Evolutionary conservation across 2,329 filamentous ascomycete genomes (phyloP).

Genomic region (Tolypocladium nubicola): DNA sequence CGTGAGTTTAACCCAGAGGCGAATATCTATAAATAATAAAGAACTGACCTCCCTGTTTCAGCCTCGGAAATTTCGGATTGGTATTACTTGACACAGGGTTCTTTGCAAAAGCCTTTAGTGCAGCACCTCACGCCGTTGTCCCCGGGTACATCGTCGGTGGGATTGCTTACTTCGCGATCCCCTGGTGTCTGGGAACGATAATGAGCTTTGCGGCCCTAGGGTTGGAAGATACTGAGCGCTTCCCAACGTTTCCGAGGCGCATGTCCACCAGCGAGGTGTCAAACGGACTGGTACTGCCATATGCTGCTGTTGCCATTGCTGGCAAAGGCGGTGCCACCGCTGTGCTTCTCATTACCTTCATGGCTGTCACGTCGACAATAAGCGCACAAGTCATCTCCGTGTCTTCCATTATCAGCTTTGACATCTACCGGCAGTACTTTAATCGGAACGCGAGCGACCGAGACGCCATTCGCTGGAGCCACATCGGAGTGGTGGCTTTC

Average conservation of each 20-base stretch:
- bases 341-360: slow-evolving; percentile 60
- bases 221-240: slow-evolving; percentile 34
- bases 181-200: slow-evolving; percentile 40
- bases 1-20: too few species aligned
- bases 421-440: slow-evolving; percentile 41
- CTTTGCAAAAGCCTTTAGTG: slow-evolving; percentile 42
- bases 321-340: slow-evolving; percentile 61
- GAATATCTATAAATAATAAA: too few species aligned
- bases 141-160: slow-evolving; percentile 34
- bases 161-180: slow-evolving; percentile 42
- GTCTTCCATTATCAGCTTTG: slow-evolving; percentile 42
- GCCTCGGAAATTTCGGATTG: slow-evolving; percentile 22
- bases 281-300: slow-evolving; percentile 59
- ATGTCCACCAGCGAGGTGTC: slow-evolving; percentile 52
- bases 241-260: slow-evolving; percentile 43
- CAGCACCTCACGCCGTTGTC: slow-evolving; percentile 32
- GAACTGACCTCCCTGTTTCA: too few species aligned
- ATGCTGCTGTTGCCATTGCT: slow-evolving; percentile 53
- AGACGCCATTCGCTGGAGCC: slow-evolving; percentile 39
- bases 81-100: slow-evolving; percentile 45
- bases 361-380: slow-evolving; percentile 58
- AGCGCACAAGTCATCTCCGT: slow-evolving; percentile 43
- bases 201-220: slow-evolving; percentile 37
- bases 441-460: slow-evolving; percentile 32
- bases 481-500: slow-evolving; percentile 42